Evolutionary conservation across 768 basidiomycete genomes (phyloP), one percentile per base, ranked within the genome.

Genomic region (Hypholoma fasciculare): DNA sequence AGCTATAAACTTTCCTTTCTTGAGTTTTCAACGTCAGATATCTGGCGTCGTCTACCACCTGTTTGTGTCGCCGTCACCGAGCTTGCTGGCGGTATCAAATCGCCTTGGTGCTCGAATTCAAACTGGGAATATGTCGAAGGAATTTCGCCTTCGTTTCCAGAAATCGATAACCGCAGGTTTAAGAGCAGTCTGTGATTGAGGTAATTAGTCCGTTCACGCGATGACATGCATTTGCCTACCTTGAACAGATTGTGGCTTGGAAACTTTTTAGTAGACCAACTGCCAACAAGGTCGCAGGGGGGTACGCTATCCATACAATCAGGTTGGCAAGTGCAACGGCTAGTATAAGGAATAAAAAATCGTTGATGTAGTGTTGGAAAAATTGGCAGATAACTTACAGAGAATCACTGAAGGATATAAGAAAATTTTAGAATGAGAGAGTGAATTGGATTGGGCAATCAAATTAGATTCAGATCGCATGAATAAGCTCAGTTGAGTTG

Each of bases 251-350:
- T 23, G 23, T 23, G 23, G 23, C 23, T 23, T 23, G 23, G 23
- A 23, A 23, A 23, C 23, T 23, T 23, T 23, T 23, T 23, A 23
- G 23, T 23, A 23, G 23, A 23, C 23, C 23, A 23, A 23, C 23
- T 23, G 23, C 23, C 4, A 23, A 23, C 23, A 23, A 23, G 2
- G 23, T 23, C 23, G 23, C 23, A 4, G 23, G 23, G 23, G 23
- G 23, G 23, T 23, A 23, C 1, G 23, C 23, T 13, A 49, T 52
- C 57, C 57, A 58, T 16, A 58, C 40, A 3, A 58, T 40, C 12
- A 58, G 47, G 26, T 58, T 58, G 26, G 44, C 51, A 8, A 58
- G 23, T 9, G 42, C 46, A 1, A 53, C 38, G 20, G 44, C 57
- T 58, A 16, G 37, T 6, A 1, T 2, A 30, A 30, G 16, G 39